Evolutionary conservation across 225 moss, liverwort and hornwort species (phyloP).

Genomic region (Pseudisothecium myosuroides): DNA sequence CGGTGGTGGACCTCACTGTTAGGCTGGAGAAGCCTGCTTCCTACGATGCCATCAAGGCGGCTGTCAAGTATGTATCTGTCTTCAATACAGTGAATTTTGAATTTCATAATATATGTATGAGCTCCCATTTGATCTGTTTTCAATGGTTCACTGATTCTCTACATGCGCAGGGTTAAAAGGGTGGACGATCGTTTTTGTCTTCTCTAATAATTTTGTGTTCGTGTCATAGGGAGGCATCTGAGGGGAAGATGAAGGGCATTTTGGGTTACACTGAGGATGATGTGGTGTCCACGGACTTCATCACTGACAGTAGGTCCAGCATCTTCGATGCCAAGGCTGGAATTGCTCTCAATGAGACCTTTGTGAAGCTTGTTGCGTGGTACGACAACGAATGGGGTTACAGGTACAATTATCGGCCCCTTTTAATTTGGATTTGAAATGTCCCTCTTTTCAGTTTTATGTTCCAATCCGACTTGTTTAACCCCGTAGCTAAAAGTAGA

Average conservation of each 20-base stretch:
- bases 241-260: conserved; percentile 57
- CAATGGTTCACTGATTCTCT: neutral
- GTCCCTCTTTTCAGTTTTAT: neutral
- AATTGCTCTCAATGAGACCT: conserved; percentile 50
- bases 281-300: conserved; percentile 58
- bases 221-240: conserved; percentile 28
- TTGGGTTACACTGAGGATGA: conserved; percentile 64
- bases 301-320: conserved; percentile 53
- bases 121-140: neutral
- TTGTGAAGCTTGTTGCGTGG: conserved; percentile 56
- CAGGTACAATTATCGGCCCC: conserved; percentile 9
- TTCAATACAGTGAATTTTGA: too few species aligned
- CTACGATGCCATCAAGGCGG: conserved; percentile 34
- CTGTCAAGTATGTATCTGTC: conserved; percentile 15
- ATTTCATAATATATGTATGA: neutral
- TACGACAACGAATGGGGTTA: conserved; percentile 75
- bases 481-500: too few species aligned
- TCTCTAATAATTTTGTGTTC: neutral
- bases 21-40: conserved; percentile 42
- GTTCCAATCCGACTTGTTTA: neutral
- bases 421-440: neutral
- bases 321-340: conserved; percentile 64
- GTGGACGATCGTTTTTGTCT: neutral
- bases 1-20: conserved; percentile 61
- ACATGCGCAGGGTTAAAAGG: neutral